Conservation (phyloP, 1,284 basidiomycete species). For the Sporisorium reilianum region DNA sequence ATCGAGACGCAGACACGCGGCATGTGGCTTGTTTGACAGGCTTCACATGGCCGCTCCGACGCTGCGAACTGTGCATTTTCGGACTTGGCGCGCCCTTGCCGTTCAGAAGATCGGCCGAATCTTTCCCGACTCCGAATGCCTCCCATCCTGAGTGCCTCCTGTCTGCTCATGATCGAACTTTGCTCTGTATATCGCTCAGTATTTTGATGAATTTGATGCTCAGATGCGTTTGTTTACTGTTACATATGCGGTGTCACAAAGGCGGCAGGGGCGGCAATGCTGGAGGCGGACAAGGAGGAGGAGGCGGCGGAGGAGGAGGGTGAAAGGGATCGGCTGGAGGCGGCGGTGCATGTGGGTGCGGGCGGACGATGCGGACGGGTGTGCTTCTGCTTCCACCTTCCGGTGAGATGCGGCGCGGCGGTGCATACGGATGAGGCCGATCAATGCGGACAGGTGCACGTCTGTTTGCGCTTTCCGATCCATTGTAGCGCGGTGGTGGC, state of each 20-base stretch:
- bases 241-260: not conserved
- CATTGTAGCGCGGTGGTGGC: conserved; percentile 6
- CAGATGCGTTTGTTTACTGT: not conserved
- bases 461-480: not conserved
- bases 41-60: not conserved
- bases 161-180: not conserved
- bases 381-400: no score
- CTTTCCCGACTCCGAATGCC: not conserved
- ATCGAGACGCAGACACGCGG: not conserved
- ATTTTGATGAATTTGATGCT: not conserved
- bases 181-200: no score
- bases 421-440: not conserved
- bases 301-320: conserved; percentile 12
- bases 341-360: not conserved
- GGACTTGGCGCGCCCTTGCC: no score
- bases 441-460: not conserved
- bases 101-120: not conserved
- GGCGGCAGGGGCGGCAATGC: conserved; percentile 9
- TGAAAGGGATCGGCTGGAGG: conserved; percentile 5
- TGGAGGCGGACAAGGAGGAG: conserved; percentile 19
- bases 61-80: not conserved
- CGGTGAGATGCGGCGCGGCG: not conserved
- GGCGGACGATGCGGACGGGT: no score
- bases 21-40: not conserved
- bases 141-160: not conserved